These are phyloP conservation scores for Candolleomyces aberdarensis DNA, from an alignment of 768 basidiomycete species.

Conservation along the genomic window DNA sequence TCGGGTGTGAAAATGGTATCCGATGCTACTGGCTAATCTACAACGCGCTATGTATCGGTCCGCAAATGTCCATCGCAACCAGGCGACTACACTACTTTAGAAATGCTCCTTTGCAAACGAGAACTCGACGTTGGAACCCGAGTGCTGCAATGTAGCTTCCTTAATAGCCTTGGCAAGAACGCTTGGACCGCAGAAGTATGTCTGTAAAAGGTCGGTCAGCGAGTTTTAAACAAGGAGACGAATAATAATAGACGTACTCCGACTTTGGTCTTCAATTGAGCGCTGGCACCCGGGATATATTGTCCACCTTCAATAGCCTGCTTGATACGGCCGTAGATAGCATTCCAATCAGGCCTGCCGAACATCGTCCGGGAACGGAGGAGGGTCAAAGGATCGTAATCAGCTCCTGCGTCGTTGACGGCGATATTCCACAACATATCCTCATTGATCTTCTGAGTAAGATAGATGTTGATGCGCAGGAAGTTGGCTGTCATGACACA, in stretches of 20 bases:
- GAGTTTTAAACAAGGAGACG: constrained; percentile 2
- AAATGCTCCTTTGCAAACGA: constrained; percentile 70
- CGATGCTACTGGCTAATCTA: too few relatives aligned
- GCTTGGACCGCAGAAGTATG: constrained; percentile 87
- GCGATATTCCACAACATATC: constrained; percentile 93
- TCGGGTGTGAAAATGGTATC: too few relatives aligned
- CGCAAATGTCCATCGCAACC: neutral
- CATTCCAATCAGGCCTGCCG: constrained; percentile 87
- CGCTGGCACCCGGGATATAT: constrained; percentile 76
- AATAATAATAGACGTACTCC: constrained; percentile 50
- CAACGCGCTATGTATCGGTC: neutral
- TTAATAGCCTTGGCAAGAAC: constrained; percentile 75
- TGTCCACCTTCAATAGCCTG: constrained; percentile 78
- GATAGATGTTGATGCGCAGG: constrained; percentile 86
- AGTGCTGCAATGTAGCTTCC: constrained; percentile 58
- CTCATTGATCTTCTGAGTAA: constrained; percentile 81
- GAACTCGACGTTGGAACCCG: constrained; percentile 60
- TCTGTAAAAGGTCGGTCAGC: constrained; percentile 38
- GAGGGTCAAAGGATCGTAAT: constrained; percentile 86
- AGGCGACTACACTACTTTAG: neutral
- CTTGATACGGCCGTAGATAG: constrained; percentile 72
- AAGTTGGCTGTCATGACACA: constrained; percentile 64
- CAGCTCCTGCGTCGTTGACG: constrained; percentile 80
- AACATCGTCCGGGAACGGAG: constrained; percentile 88
- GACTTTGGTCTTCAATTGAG: constrained; percentile 80